Conservation (phyloP, 1,284 basidiomycete species). For the Mycena sp. region DNA sequence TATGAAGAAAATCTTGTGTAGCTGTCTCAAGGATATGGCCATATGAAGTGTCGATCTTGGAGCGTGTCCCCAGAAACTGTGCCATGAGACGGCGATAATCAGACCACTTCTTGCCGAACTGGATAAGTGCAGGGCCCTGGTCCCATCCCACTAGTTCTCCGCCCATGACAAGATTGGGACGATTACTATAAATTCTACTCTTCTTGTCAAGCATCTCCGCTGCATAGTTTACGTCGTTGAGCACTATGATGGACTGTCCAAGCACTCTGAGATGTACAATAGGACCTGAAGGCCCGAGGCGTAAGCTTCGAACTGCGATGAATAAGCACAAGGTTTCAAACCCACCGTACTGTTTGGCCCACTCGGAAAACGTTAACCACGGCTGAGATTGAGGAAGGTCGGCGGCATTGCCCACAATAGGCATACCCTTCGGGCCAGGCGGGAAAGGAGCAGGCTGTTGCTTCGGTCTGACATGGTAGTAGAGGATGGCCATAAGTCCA, state of each 20-base stretch:
- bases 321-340: not conserved
- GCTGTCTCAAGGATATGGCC: constrained; percentile 43
- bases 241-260: constrained; percentile 32
- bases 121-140: constrained; percentile 48
- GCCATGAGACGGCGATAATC: constrained; percentile 54
- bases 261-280: constrained; percentile 3
- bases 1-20: constrained; percentile 4
- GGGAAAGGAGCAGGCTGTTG: not conserved
- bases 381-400: constrained; percentile 12
- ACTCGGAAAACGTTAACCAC: constrained; percentile 16
- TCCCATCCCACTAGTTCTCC: constrained; percentile 58
- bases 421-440: constrained; percentile 6
- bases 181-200: constrained; percentile 55
- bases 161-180: constrained; percentile 50
- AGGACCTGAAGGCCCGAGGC: not conserved
- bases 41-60: constrained; percentile 39
- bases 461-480: too few relatives aligned
- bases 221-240: constrained; percentile 48
- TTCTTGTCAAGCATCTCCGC: constrained; percentile 18
- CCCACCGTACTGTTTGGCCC: constrained; percentile 15
- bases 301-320: not conserved
- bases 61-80: constrained; percentile 50
- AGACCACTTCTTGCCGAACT: constrained; percentile 50
- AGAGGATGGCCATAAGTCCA: too few relatives aligned
- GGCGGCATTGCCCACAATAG: constrained; percentile 2